phyloP scores from a whole-genome alignment of 805 yeast genomes.

The Jamesozyma spencerorum region DNA sequence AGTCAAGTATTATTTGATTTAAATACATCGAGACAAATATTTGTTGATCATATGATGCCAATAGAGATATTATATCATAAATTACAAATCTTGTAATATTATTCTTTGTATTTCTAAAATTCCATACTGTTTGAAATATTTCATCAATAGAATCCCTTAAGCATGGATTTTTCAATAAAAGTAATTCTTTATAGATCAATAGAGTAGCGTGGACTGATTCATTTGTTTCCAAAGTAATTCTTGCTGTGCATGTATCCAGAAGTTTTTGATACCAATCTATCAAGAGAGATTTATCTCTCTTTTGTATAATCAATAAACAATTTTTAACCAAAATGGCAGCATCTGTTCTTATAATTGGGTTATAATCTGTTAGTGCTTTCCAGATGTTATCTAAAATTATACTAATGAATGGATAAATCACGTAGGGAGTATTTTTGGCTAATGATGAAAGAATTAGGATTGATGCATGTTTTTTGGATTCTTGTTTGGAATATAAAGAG shows the following conservation, averaged over 20 bases:
- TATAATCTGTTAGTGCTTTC: constrained; percentile 72
- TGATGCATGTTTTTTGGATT: constrained; percentile 79
- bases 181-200: constrained; percentile 65
- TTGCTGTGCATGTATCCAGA: constrained; percentile 52
- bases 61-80: constrained; percentile 62
- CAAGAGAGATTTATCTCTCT: constrained; percentile 62
- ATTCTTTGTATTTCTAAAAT: constrained; percentile 64
- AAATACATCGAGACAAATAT: constrained; percentile 70
- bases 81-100: constrained; percentile 68
- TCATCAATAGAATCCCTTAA: constrained; percentile 60
- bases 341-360: constrained; percentile 60
- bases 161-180: constrained; percentile 61
- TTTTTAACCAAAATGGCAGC: constrained; percentile 68
- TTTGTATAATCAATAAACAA: constrained; percentile 66
- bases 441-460: constrained; percentile 68
- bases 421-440: constrained; percentile 74
- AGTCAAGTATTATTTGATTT: constrained; percentile 67
- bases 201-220: constrained; percentile 78
- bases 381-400: constrained; percentile 72
- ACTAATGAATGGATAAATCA: constrained; percentile 63
- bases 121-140: constrained; percentile 63
- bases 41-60: constrained; percentile 66
- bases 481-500: constrained; percentile 45
- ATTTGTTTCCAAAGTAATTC: constrained; percentile 37
- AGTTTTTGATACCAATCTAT: constrained; percentile 63